Evolutionary conservation across 2,329 filamentous ascomycete genomes (phyloP).

Genomic region (Harringtonia lauricola): DNA sequence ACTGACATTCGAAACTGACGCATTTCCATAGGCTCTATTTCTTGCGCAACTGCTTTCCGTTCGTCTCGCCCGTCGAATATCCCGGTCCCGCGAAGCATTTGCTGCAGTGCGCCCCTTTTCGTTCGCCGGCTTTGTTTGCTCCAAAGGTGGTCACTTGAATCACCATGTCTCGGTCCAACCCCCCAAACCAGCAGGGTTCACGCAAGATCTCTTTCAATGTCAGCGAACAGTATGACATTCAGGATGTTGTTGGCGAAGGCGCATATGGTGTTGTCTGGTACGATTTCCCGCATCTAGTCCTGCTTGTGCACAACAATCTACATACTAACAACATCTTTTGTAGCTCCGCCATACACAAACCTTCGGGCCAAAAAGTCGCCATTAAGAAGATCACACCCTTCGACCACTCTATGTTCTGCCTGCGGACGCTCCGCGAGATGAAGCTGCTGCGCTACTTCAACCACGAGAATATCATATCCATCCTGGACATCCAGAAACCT

Average conservation of each 20-base stretch:
- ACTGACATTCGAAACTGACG: no score
- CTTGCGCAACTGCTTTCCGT: no score
- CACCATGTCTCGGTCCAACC: conserved; percentile 45
- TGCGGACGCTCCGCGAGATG: conserved; percentile 96
- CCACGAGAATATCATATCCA: conserved; percentile 99
- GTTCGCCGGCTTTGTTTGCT: background rate
- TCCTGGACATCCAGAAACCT: conserved; percentile 97
- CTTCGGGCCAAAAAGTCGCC: conserved; percentile 93
- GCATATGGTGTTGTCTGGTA: conserved; percentile 98
- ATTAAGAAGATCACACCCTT: conserved; percentile 99
- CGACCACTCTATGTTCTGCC: conserved; percentile 97
- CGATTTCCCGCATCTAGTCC: conserved; percentile 21
- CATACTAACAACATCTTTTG: conserved; percentile 1
- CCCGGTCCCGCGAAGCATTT: background rate
- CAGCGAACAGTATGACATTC: conserved; percentile 98
- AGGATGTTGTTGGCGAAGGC: conserved; percentile 97
- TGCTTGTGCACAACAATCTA: background rate
- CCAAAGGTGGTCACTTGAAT: background rate
- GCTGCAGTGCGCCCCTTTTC: no score
- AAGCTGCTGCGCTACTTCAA: conserved; percentile 98
- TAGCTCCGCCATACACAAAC: conserved; percentile 95
- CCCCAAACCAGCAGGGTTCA: conserved; percentile 49
- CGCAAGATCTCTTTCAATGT: conserved; percentile 99
- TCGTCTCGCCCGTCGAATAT: no score
- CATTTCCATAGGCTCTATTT: no score